These are phyloP conservation scores for Phytophthora macrochlamydospora DNA, from an alignment of 352 stramenopile genomes.

Conservation along the genomic window DNA sequence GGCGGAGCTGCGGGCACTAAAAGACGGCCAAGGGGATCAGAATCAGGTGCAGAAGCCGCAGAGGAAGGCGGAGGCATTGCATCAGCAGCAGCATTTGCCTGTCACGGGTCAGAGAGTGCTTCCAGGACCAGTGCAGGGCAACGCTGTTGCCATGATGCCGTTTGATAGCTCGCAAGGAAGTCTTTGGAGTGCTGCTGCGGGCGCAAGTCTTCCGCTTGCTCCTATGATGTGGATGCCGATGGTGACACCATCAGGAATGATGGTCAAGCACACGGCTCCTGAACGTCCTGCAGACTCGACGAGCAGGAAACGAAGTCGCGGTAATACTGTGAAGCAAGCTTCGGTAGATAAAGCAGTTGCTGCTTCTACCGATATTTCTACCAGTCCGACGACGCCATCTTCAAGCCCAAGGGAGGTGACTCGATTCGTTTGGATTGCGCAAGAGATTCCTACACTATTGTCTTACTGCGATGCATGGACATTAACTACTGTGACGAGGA, in stretches of 20 bases:
- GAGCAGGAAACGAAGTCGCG: slow-evolving; percentile 22
- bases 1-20: slow-evolving; percentile 37
- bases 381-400: not conserved
- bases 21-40: slow-evolving; percentile 12
- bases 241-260: slow-evolving; percentile 23
- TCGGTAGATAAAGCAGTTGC: slow-evolving; percentile 5
- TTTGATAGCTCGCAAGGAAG: slow-evolving; percentile 26
- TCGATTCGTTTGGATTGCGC: slow-evolving; percentile 38
- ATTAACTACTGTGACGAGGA: slow-evolving; percentile 38
- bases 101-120: not conserved
- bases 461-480: slow-evolving; percentile 61
- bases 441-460: slow-evolving; percentile 51
- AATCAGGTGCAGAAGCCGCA: slow-evolving; percentile 17
- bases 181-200: slow-evolving; percentile 19
- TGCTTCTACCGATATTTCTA: slow-evolving; percentile 4
- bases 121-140: slow-evolving; percentile 11
- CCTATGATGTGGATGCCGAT: slow-evolving; percentile 53
- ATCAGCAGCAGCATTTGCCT: slow-evolving; percentile 17
- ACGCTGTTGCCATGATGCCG: slow-evolving; percentile 11
- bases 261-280: slow-evolving; percentile 20
- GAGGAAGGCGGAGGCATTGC: slow-evolving; percentile 6
- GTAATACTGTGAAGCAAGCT: slow-evolving; percentile 18
- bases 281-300: slow-evolving; percentile 5
- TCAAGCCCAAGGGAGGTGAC: slow-evolving; percentile 5
- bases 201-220: slow-evolving; percentile 25